Conservation (phyloP, 495 filamentous ascomycete species). For the Penicillium simplicissimum region DNA sequence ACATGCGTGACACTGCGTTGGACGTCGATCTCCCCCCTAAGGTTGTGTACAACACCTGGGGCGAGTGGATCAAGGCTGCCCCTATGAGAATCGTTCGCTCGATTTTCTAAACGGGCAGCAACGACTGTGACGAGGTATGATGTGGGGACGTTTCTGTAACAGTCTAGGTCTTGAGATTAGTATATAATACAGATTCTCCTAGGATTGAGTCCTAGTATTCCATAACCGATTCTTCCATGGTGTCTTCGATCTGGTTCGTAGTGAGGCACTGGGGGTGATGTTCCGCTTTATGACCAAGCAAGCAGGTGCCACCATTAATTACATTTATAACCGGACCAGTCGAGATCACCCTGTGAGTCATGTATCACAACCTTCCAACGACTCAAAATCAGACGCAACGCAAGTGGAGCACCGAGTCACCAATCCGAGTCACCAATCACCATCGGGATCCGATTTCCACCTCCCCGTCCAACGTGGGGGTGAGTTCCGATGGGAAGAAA, state of each 20-base stretch:
- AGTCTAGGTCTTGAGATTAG: not conserved
- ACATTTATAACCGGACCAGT: not conserved
- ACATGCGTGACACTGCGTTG: conserved; percentile 26
- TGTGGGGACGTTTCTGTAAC: not conserved
- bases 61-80: conserved; percentile 28
- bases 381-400: not conserved
- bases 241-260: not conserved
- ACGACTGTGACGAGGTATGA: not conserved
- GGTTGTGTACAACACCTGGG: conserved; percentile 31
- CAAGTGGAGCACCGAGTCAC: not conserved
- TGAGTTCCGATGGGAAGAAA: not conserved
- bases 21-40: conserved; percentile 30
- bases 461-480: conserved; percentile 11
- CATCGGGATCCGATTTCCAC: conserved; percentile 24
- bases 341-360: conserved; percentile 1
- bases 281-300: not conserved
- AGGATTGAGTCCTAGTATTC: not conserved
- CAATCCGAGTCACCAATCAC: conserved; percentile 20
- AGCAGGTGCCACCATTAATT: not conserved
- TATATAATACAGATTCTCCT: not conserved
- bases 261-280: not conserved
- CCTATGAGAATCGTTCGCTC: conserved; percentile 29
- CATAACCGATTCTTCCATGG: not conserved
- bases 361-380: not conserved
- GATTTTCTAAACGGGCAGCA: conserved; percentile 27